Evolutionary conservation across 176 grass and related monocot genomes (phyloP).

Genomic region (Oryza glaberrima): DNA sequence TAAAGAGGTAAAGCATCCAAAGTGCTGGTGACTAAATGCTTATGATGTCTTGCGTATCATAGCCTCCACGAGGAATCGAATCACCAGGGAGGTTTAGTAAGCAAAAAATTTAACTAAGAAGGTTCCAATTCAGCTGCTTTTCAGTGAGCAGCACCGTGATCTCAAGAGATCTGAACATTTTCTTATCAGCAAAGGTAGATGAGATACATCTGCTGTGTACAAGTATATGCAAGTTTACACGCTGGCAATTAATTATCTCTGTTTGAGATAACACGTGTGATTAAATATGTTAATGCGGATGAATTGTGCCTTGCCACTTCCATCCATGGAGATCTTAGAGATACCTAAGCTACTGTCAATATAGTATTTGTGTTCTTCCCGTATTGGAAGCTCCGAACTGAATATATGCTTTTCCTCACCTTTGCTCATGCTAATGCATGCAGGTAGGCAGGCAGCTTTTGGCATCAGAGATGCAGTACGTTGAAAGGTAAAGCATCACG

Average conservation of each 20-base stretch:
- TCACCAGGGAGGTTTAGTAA: background rate
- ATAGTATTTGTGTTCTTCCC: background rate
- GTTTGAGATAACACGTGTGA: background rate
- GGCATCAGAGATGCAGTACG: conserved; percentile 22
- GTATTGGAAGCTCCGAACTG: background rate
- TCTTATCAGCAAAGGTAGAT: background rate
- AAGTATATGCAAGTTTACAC: no score
- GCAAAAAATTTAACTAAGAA: background rate
- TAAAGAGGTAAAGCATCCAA: conserved; percentile 38
- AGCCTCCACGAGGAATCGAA: conserved; percentile 24
- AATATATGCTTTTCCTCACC: conserved; percentile 17
- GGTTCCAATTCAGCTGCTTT: background rate
- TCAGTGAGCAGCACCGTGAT: background rate
- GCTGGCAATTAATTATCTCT: background rate
- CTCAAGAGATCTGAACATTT: background rate
- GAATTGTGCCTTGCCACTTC: background rate
- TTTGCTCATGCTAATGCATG: background rate
- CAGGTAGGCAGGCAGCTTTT: background rate
- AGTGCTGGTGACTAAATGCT: conserved; percentile 31
- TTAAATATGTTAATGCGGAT: background rate
- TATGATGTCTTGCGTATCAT: conserved; percentile 38
- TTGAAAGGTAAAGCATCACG: conserved; percentile 38
- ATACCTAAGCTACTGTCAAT: background rate
- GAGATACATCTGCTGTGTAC: no score
- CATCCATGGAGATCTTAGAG: background rate